phyloP scores from a whole-genome alignment of 176 grass and related monocot species.

The Phoenix dactylifera region DNA sequence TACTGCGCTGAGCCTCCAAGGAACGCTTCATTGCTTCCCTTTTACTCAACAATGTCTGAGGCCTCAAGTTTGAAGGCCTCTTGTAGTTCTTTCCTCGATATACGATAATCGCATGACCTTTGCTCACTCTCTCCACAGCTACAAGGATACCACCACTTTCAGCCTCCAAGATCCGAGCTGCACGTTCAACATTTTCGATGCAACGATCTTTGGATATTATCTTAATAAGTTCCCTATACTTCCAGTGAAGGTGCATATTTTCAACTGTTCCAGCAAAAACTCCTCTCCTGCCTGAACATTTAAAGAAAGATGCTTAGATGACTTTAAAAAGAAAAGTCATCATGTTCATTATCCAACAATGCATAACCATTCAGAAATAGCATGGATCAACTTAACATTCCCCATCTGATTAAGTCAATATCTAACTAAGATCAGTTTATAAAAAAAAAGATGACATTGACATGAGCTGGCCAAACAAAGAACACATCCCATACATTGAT shows the following conservation, averaged over 20 bases:
- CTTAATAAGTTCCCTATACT: slow-evolving; percentile 87
- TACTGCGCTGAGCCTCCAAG: slow-evolving; percentile 57
- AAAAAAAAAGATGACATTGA: too few species aligned
- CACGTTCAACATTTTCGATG: slow-evolving; percentile 51
- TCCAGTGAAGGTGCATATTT: slow-evolving; percentile 98
- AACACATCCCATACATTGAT: too few species aligned
- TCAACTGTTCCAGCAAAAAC: slow-evolving; percentile 92
- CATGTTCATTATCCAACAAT: too few species aligned
- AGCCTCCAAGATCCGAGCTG: slow-evolving; percentile 57
- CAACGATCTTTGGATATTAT: slow-evolving; percentile 76
- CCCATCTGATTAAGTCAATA: too few species aligned
- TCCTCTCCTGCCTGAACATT: slow-evolving; percentile 66
- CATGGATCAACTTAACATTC: too few species aligned
- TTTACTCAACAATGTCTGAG: slow-evolving; percentile 65
- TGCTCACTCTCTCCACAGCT: slow-evolving; percentile 70
- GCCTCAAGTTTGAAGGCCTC: slow-evolving; percentile 64
- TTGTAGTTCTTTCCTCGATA: slow-evolving; percentile 87
- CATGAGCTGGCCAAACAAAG: too few species aligned
- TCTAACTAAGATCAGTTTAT: too few species aligned
- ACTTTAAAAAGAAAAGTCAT: too few species aligned
- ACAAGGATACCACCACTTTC: slow-evolving; percentile 96
- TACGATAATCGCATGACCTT: slow-evolving; percentile 88
- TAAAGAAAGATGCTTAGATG: slow-evolving; percentile 10
- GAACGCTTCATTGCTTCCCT: slow-evolving; percentile 71
- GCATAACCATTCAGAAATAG: too few species aligned